A percentile compares a stretch with the other conserved stretches of the same genome.
Evolutionary conservation across 345 rosid genomes (phyloP).

Genomic region (Eucalyptus curtisii): DNA sequence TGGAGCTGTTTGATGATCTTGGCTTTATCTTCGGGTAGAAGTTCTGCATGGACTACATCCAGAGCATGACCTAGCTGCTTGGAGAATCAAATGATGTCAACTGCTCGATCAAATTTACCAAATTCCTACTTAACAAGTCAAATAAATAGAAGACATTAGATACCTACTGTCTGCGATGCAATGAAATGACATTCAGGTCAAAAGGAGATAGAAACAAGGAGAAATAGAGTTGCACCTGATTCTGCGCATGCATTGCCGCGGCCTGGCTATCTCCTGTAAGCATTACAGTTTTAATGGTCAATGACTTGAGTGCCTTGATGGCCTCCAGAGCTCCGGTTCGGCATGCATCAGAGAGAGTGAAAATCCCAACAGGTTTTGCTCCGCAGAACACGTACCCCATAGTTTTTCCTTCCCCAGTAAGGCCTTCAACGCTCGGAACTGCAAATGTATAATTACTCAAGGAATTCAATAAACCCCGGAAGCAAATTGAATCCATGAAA

Average conservation of each 20-base stretch:
- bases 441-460: not conserved
- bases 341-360: conserved; percentile 69
- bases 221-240: conserved; percentile 36
- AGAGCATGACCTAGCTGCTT: conserved; percentile 53
- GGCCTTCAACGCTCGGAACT: conserved; percentile 25
- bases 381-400: conserved; percentile 51
- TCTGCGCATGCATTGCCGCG: conserved; percentile 59
- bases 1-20: conserved; percentile 34
- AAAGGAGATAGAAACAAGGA: not conserved
- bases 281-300: conserved; percentile 57
- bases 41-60: conserved; percentile 53
- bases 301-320: conserved; percentile 33
- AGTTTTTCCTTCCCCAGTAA: conserved; percentile 33
- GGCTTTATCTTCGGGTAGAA: conserved; percentile 71
- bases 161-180: fast-evolving
- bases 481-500: not conserved
- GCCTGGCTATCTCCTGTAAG: conserved; percentile 77
- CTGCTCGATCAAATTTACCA: not conserved
- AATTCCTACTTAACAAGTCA: not conserved
- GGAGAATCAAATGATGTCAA: not conserved
- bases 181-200: not conserved
- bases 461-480: not conserved
- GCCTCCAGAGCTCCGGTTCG: conserved; percentile 69
- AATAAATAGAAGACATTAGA: not conserved
- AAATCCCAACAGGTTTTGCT: conserved; percentile 29